These are phyloP conservation scores for Beauveria sp. DNA, from an alignment of 2,329 filamentous ascomycete genomes.

Conservation along the genomic window DNA sequence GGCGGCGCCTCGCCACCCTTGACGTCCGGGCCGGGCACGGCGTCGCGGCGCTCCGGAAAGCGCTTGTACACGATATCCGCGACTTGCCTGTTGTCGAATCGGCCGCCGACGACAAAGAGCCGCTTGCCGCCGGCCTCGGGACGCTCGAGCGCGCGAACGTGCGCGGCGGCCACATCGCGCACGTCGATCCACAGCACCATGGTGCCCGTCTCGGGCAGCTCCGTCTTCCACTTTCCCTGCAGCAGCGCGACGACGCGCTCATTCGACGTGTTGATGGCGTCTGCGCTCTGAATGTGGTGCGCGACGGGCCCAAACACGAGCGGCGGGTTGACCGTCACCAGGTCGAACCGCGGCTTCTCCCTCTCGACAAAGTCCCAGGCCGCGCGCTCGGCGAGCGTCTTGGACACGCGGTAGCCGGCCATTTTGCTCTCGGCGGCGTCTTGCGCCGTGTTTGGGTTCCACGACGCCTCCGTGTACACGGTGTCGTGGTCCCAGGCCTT, in stretches of 20 bases:
- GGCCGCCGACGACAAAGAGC: constrained; percentile 41
- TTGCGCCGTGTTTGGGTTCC: constrained; percentile 45
- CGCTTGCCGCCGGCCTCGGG: constrained; percentile 41
- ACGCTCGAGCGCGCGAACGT: constrained; percentile 43
- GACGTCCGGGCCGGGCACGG: constrained; percentile 37
- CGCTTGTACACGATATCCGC: constrained; percentile 34
- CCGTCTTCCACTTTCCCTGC: constrained; percentile 40
- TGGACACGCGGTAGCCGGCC: constrained; percentile 46
- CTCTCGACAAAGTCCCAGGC: constrained; percentile 44
- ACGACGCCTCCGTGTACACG: constrained; percentile 40
- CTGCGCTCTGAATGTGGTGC: constrained; percentile 37
- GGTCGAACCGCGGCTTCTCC: constrained; percentile 38
- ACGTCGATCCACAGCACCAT: constrained; percentile 48
- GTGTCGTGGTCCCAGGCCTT: constrained; percentile 29
- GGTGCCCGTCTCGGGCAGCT: constrained; percentile 33
- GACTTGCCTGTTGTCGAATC: constrained; percentile 39
- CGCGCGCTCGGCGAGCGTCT: constrained; percentile 45
- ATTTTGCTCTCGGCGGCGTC: constrained; percentile 32
- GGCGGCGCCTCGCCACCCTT: constrained; percentile 35
- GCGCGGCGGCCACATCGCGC: constrained; percentile 45
- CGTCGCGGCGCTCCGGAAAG: constrained; percentile 43
- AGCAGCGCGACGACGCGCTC: constrained; percentile 42
- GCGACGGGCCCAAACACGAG: constrained; percentile 47
- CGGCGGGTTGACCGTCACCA: constrained; percentile 48
- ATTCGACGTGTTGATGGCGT: constrained; percentile 46